Evolutionary conservation across 495 filamentous ascomycete species (phyloP), one percentile per base, ranked within the genome.

Genomic region (Cudoniella acicularis): DNA sequence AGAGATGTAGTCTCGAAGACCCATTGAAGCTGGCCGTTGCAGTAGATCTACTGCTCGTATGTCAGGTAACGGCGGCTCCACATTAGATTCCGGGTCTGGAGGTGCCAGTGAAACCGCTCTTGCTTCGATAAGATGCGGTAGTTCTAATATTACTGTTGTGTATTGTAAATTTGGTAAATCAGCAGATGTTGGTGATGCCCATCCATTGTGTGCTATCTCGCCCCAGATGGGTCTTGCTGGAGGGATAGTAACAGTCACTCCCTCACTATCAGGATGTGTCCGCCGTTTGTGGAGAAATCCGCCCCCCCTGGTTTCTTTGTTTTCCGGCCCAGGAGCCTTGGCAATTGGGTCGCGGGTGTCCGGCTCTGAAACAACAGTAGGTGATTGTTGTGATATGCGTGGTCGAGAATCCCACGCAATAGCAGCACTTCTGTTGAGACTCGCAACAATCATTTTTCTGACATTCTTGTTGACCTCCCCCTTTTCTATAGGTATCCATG

Each of bases 111-210:
- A 88, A 11, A 94, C 85, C 6, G 92, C 94, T 72, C 92, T 92
- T 0, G 91, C 92, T 71, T 98, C 94, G 57, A 98, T 91, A 21
- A 98, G 77, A 65, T 96, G 88, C 1, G 93, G 89, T 13, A 98
- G 77, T 73, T 98, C 95, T 18, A 78, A 75, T 11, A 98, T 81
- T n/a, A 98, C 90, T 0, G 81, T 83, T 41, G 77, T 77, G 68
- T 93, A 97, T 47, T 92, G 85, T 10, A 97, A 72, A 62, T 92
- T 84, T 3, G 91, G 85, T 1, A 95, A 71, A 64, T 95, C 88
- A 2, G 77, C 74, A 0, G 84, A 89, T 9, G 75, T 72, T 6
- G 94, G 92, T 1, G 91, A 86, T 3, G 87, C 87, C 94, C 95
- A 98, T 49, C 93, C 95, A 0, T 88, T 83, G 64, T 98, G 94